phyloP scores from a whole-genome alignment of 2,329 filamentous ascomycete genomes.

The Penicillium sp. region DNA sequence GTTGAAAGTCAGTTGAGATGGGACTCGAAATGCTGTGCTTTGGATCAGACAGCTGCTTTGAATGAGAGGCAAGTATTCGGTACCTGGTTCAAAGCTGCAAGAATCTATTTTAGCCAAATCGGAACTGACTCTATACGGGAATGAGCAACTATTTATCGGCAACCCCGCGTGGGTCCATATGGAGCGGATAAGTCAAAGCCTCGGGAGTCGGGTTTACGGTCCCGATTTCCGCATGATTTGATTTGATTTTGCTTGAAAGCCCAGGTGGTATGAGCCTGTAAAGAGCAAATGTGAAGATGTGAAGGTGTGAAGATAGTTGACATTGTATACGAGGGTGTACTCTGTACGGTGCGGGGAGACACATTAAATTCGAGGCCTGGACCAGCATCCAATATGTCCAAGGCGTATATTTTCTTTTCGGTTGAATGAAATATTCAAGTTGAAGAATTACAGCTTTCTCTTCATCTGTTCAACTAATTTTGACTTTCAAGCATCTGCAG shows the following conservation, averaged over 20 bases:
- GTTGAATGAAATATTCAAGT: neutral
- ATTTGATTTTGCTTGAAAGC: neutral
- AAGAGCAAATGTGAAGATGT: neutral
- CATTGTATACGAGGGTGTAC: neutral
- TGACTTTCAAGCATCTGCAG: neutral
- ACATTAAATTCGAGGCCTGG: neutral
- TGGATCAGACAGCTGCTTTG: neutral
- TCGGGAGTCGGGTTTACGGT: conserved; percentile 11
- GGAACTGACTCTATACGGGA: neutral
- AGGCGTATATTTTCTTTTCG: neutral
- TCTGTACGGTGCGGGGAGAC: neutral
- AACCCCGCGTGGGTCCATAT: conserved; percentile 21
- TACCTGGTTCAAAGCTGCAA: neutral
- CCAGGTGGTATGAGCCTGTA: neutral
- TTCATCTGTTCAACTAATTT: neutral
- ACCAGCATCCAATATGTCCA: neutral
- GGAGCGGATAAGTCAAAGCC: conserved; percentile 13
- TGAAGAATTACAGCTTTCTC: neutral
- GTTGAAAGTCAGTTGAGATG: neutral
- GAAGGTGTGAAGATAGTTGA: neutral
- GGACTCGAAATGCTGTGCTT: neutral
- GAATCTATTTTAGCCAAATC: neutral
- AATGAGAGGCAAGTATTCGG: neutral
- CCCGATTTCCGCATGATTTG: neutral
- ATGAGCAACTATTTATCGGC: conserved; percentile 14